These are phyloP conservation scores for Wickerhamomyces bovis DNA, from an alignment of 805 yeast genomes.

Conservation along the genomic window DNA sequence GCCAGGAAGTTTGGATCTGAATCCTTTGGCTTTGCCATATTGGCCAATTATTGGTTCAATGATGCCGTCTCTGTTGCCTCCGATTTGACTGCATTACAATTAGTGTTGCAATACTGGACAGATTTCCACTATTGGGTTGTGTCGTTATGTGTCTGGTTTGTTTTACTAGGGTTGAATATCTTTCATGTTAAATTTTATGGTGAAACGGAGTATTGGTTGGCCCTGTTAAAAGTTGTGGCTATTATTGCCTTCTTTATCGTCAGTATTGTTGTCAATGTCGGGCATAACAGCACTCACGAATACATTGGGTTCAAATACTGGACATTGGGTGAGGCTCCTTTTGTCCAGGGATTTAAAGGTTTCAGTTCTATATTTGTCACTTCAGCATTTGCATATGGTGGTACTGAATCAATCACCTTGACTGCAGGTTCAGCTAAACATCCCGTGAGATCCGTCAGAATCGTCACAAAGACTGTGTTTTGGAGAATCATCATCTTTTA, in stretches of 20 bases:
- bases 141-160: slow-evolving; percentile 46
- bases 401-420: slow-evolving; percentile 50
- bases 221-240: slow-evolving; percentile 57
- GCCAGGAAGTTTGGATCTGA: slow-evolving; percentile 44
- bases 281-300: slow-evolving; percentile 37
- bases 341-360: slow-evolving; percentile 44
- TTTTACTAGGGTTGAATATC: slow-evolving; percentile 41
- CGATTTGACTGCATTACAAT: slow-evolving; percentile 52
- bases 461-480: slow-evolving; percentile 48
- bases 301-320: slow-evolving; percentile 48
- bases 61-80: slow-evolving; percentile 43
- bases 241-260: slow-evolving; percentile 51
- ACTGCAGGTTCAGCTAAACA: slow-evolving; percentile 52
- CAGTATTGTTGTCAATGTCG: slow-evolving; percentile 40
- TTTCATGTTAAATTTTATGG: slow-evolving; percentile 51
- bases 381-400: slow-evolving; percentile 55
- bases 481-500: slow-evolving; percentile 49
- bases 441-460: slow-evolving; percentile 48
- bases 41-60: slow-evolving; percentile 30
- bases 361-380: slow-evolving; percentile 44
- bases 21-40: slow-evolving; percentile 40
- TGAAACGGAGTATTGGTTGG: slow-evolving; percentile 60
- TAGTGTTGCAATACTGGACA: slow-evolving; percentile 49
- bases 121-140: slow-evolving; percentile 45
- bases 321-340: slow-evolving; percentile 49